A percentile compares a stretch with the other conserved stretches of the same genome.
Evolutionary conservation across 2,329 filamentous ascomycete genomes (phyloP).

Genomic region (Achaetomium macrosporum): DNA sequence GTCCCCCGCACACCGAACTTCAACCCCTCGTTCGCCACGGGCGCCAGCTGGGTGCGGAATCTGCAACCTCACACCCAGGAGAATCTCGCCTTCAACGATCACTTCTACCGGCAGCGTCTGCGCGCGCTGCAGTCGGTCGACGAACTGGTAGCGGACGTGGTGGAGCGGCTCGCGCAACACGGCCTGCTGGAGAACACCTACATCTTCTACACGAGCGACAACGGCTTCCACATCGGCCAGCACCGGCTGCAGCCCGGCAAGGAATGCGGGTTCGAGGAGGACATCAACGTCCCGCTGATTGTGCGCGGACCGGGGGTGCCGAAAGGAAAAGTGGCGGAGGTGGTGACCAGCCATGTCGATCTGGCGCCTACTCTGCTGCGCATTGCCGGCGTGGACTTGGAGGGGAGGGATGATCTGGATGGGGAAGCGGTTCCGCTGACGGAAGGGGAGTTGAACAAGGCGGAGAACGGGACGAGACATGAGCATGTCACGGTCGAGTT

Average conservation of each 20-base stretch:
- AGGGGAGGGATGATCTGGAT: constrained; percentile 52
- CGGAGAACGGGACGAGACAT: constrained; percentile 27
- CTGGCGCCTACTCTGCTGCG: constrained; percentile 55
- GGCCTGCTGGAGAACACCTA: constrained; percentile 54
- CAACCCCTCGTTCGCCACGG: constrained; percentile 50
- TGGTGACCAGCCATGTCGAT: constrained; percentile 57
- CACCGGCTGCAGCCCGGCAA: constrained; percentile 54
- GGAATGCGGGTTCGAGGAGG: constrained; percentile 52
- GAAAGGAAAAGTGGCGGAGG: constrained; percentile 34
- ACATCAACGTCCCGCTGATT: constrained; percentile 54
- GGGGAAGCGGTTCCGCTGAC: constrained; percentile 46
- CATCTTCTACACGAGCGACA: constrained; percentile 53
- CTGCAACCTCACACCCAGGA: constrained; percentile 33
- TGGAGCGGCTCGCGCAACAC: constrained; percentile 24
- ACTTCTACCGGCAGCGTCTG: constrained; percentile 42
- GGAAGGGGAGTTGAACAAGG: constrained; percentile 20
- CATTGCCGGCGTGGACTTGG: constrained; percentile 36
- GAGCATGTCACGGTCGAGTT: constrained; percentile 56
- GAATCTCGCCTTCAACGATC: constrained; percentile 41
- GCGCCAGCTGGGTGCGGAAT: constrained; percentile 40
- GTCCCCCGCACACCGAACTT: constrained; percentile 62
- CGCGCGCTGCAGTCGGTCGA: constrained; percentile 39
- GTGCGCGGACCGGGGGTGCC: constrained; percentile 53
- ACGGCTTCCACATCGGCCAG: constrained; percentile 55
- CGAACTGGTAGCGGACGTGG: constrained; percentile 37